These are phyloP conservation scores for Terfezia claveryi DNA, from an alignment of 495 filamentous ascomycete genomes.

Conservation along the genomic window DNA sequence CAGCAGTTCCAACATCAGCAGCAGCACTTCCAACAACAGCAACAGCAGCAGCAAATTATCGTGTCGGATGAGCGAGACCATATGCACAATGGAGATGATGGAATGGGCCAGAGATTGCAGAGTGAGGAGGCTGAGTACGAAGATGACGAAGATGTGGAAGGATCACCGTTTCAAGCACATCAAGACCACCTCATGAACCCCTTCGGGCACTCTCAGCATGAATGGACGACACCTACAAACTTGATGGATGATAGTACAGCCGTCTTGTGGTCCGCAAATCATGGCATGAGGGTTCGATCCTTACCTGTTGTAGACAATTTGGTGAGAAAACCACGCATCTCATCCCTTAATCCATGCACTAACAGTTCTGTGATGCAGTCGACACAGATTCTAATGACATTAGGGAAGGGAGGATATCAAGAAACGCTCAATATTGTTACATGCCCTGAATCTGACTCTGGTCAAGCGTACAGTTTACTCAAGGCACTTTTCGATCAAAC, in stretches of 20 bases:
- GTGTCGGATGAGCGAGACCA: neutral
- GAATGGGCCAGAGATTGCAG: slow-evolving; percentile 5
- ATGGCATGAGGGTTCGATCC: slow-evolving; percentile 41
- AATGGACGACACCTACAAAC: neutral
- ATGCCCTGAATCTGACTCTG: slow-evolving; percentile 48
- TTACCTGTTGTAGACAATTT: slow-evolving; percentile 52
- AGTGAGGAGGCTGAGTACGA: slow-evolving; percentile 14
- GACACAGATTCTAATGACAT: slow-evolving; percentile 44
- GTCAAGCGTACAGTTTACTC: slow-evolving; percentile 59
- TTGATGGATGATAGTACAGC: slow-evolving; percentile 9
- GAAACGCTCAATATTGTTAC: slow-evolving; percentile 59
- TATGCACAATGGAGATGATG: slow-evolving; percentile 8
- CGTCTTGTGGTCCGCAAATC: slow-evolving; percentile 21
- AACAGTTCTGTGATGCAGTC: slow-evolving; percentile 27
- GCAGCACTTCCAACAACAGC: slow-evolving; percentile 6
- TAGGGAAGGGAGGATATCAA: slow-evolving; percentile 43
- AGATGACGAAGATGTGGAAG: slow-evolving; percentile 1
- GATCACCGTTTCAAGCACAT: neutral
- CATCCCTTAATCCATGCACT: neutral
- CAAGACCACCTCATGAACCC: slow-evolving; percentile 1
- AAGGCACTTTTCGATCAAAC: slow-evolving; percentile 63
- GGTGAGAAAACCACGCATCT: slow-evolving; percentile 23
- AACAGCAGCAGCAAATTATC: slow-evolving; percentile 2
- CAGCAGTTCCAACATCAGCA: slow-evolving; percentile 10
- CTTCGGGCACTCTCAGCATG: neutral